These are phyloP conservation scores for Agaricus subrufescens DNA, from an alignment of 768 basidiomycete species.

Conservation along the genomic window DNA sequence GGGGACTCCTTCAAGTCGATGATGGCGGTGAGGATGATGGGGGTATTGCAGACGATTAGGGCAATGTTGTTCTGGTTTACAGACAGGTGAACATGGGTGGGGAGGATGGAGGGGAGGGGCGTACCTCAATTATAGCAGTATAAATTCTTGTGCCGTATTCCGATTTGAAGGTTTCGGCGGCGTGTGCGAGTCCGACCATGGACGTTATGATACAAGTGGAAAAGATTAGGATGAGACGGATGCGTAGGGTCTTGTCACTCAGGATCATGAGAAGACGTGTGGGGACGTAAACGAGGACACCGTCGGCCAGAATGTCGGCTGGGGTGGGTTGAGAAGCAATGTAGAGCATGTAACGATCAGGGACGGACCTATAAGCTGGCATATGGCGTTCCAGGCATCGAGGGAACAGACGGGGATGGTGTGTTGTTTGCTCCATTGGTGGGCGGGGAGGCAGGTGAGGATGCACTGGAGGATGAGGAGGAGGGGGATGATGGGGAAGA, in stretches of 20 bases:
- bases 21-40: constrained; percentile 28
- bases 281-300: constrained; percentile 40
- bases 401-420: not conserved
- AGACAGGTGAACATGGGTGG: not conserved
- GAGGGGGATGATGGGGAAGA: constrained; percentile 23
- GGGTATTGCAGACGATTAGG: constrained; percentile 34
- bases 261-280: constrained; percentile 40
- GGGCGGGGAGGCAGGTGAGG: constrained; percentile 36
- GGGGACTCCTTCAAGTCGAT: constrained; percentile 10
- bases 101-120: not conserved
- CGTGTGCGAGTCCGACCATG: constrained; percentile 40
- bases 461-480: constrained; percentile 40
- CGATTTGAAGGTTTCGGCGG: constrained; percentile 29
- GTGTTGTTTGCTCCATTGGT: not conserved
- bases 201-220: constrained; percentile 49
- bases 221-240: constrained; percentile 46
- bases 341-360: not conserved
- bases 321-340: not conserved
- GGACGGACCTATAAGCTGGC: constrained; percentile 4
- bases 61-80: constrained; percentile 26
- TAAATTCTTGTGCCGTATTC: not conserved
- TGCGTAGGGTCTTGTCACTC: constrained; percentile 30
- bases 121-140: constrained; percentile 6
- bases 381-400: constrained; percentile 1
- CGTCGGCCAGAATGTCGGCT: constrained; percentile 29